A percentile compares a stretch with the other conserved stretches of the same genome.
These are phyloP conservation scores for Aspergillus sp. DNA, from an alignment of 2,329 filamentous ascomycete species.

Conservation along the genomic window DNA sequence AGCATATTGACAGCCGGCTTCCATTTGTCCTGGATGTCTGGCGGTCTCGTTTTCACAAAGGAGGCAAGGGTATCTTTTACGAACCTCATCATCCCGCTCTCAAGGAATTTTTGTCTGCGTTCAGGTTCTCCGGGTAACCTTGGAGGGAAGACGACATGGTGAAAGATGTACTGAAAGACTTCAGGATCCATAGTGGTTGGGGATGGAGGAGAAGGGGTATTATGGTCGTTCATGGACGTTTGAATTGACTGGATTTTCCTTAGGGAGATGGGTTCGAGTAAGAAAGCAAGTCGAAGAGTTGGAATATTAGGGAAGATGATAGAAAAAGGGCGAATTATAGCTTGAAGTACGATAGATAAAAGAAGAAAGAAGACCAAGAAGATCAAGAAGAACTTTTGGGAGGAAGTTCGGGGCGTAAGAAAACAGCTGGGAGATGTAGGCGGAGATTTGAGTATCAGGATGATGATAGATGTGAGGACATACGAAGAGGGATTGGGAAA, in stretches of 20 bases:
- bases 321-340: too few relatives aligned
- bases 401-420: too few relatives aligned
- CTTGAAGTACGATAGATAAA: too few relatives aligned
- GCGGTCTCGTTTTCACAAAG: background rate
- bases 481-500: too few relatives aligned
- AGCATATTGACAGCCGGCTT: background rate
- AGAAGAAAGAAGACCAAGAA: too few relatives aligned
- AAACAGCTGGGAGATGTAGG: too few relatives aligned
- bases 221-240: too few relatives aligned
- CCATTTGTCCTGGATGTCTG: background rate
- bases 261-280: background rate
- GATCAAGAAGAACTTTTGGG: too few relatives aligned
- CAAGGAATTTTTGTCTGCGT: background rate
- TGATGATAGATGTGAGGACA: too few relatives aligned
- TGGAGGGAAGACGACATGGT: conserved; percentile 2
- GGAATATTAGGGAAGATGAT: too few relatives aligned
- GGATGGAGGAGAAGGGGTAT: background rate
- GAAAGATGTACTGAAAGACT: background rate
- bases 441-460: too few relatives aligned
- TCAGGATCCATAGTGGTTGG: background rate
- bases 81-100: background rate
- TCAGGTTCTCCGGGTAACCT: background rate
- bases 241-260: background rate
- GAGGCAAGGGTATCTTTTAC: background rate
- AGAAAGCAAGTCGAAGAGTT: background rate